phyloP scores from a whole-genome alignment of 2,329 filamentous ascomycete species.

The Metarhizium anisopliae region DNA sequence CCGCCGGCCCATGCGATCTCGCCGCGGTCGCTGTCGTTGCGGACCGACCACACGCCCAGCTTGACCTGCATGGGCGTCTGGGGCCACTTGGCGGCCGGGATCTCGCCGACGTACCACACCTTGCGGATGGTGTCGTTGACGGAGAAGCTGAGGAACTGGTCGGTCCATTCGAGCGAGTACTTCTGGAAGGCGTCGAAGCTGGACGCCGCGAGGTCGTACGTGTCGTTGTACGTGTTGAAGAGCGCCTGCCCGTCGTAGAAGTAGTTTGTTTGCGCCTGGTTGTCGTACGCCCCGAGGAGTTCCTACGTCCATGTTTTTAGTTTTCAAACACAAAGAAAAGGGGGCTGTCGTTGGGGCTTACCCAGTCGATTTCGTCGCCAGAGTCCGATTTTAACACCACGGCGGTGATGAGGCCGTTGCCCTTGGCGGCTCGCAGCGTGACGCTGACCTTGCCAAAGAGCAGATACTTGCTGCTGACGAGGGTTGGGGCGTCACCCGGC shows the following conservation, averaged over 20 bases:
- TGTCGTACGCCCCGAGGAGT: constrained; percentile 20
- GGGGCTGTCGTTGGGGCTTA: constrained; percentile 2
- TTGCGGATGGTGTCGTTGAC: constrained; percentile 37
- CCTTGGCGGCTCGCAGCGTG: constrained; percentile 59
- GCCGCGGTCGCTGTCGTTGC: constrained; percentile 40
- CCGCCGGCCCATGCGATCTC: constrained; percentile 63
- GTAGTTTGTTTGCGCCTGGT: constrained; percentile 72
- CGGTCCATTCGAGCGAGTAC: constrained; percentile 61
- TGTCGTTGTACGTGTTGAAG: constrained; percentile 40
- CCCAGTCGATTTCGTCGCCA: constrained; percentile 60
- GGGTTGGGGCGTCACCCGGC: constrained; percentile 48
- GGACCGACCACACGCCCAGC: constrained; percentile 49
- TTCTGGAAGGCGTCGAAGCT: constrained; percentile 42
- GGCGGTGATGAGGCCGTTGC: constrained; percentile 68
- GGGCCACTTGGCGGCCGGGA: constrained; percentile 45
- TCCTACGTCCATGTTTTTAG: constrained; percentile 9
- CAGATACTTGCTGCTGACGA: constrained; percentile 66
- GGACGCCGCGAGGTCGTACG: constrained; percentile 33
- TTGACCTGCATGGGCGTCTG: constrained; percentile 63
- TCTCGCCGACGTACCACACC: constrained; percentile 31
- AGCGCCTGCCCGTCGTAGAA: constrained; percentile 58
- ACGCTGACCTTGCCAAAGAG: constrained; percentile 74
- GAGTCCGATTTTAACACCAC: constrained; percentile 69
- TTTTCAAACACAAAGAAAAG: too few relatives aligned
- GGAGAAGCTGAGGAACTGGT: constrained; percentile 47